phyloP scores from a whole-genome alignment of 441 rosid species.

The Pelargonium fulgidum region DNA sequence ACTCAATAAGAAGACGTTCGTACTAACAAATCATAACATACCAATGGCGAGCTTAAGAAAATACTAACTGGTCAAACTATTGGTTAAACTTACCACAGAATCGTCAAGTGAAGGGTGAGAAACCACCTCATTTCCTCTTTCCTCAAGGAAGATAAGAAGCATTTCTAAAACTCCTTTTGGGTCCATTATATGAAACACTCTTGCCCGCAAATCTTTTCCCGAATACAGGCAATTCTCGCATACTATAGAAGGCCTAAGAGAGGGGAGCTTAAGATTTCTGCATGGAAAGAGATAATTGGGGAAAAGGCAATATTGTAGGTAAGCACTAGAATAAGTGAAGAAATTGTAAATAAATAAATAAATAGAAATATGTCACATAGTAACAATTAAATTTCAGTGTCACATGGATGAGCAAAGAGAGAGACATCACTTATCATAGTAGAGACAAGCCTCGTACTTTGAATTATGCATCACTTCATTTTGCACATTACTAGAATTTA shows the following conservation, averaged over 20 bases:
- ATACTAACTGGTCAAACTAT: not conserved
- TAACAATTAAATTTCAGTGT: no score
- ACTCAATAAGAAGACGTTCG: not conserved
- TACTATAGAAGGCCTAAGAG: conserved; percentile 63
- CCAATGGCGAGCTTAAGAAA: not conserved
- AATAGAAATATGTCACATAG: not conserved
- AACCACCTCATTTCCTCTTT: conserved; percentile 37
- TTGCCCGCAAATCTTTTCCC: conserved; percentile 57
- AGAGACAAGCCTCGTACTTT: no score
- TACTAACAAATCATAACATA: not conserved
- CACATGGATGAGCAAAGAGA: no score
- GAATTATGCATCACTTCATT: no score
- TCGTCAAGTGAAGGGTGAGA: conserved; percentile 47
- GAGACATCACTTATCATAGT: no score
- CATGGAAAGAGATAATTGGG: not conserved
- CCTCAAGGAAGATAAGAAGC: conserved; percentile 78
- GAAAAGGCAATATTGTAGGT: not conserved
- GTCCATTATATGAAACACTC: conserved; percentile 88
- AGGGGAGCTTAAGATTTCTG: conserved; percentile 83
- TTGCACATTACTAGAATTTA: no score
- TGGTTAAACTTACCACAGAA: conserved; percentile 29
- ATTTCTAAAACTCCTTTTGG: conserved; percentile 75
- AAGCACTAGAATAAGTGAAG: not conserved
- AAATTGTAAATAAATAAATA: not conserved
- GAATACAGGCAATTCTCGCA: conserved; percentile 87